phyloP scores from a whole-genome alignment of 352 stramenopile genomes.

The Phytophthora tubulina region DNA sequence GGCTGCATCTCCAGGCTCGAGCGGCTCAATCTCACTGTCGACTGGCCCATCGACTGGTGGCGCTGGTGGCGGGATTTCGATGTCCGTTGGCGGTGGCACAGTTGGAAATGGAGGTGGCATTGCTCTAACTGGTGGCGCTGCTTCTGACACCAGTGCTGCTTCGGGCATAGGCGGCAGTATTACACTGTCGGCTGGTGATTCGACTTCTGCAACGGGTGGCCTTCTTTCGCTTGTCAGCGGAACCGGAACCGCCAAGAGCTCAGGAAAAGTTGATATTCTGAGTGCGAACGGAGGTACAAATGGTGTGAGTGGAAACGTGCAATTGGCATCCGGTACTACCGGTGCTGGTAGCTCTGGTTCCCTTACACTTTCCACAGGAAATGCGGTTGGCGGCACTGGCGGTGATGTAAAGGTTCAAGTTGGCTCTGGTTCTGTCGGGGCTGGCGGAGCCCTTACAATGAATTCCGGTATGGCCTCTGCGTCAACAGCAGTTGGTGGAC shows the following conservation, averaged over 20 bases:
- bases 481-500: constrained; percentile 34
- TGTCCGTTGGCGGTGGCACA: constrained; percentile 42
- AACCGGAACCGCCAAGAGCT: constrained; percentile 49
- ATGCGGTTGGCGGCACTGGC: constrained; percentile 53
- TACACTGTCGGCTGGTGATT: constrained; percentile 48
- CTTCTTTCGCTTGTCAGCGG: constrained; percentile 48
- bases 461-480: constrained; percentile 42
- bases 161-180: constrained; percentile 49
- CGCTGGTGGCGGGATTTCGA: constrained; percentile 32
- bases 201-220: constrained; percentile 46
- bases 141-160: constrained; percentile 23
- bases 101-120: constrained; percentile 44
- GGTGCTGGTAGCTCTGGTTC: constrained; percentile 59
- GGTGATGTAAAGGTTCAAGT: constrained; percentile 58
- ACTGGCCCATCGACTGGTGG: constrained; percentile 35
- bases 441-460: constrained; percentile 51
- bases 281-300: constrained; percentile 40
- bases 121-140: constrained; percentile 25
- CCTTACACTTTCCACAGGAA: constrained; percentile 54
- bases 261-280: constrained; percentile 53
- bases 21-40: constrained; percentile 32
- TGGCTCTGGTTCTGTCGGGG: constrained; percentile 52
- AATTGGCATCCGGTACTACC: constrained; percentile 51
- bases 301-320: constrained; percentile 64
- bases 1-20: constrained; percentile 31